A percentile compares a stretch with the other conserved stretches of the same genome.
Evolutionary conservation across 495 filamentous ascomycete genomes (phyloP).

Genomic region (Cercophora samala): DNA sequence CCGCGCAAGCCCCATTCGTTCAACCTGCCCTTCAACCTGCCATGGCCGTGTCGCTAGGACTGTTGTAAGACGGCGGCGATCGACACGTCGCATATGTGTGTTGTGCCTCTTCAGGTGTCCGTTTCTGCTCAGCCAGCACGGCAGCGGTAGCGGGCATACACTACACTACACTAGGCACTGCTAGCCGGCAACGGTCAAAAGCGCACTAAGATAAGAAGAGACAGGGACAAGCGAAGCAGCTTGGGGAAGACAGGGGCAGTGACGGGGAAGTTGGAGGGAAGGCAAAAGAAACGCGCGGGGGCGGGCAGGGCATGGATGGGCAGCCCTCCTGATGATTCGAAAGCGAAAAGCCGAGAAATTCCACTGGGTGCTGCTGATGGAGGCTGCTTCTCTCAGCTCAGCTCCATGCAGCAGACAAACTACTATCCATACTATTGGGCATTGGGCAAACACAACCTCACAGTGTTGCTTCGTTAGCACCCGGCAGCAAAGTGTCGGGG

Average conservation of each 20-base stretch:
- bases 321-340: background rate
- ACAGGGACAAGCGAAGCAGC: constrained; percentile 10
- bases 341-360: background rate
- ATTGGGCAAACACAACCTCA: constrained; percentile 8
- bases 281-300: constrained; percentile 2
- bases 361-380: background rate
- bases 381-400: background rate
- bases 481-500: background rate
- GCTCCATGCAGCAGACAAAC: background rate
- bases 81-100: constrained; percentile 26
- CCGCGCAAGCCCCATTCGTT: constrained; percentile 31
- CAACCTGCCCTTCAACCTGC: constrained; percentile 34
- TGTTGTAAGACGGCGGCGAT: constrained; percentile 20
- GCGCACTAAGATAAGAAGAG: constrained; percentile 10
- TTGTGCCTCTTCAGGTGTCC: constrained; percentile 12
- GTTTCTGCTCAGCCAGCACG: background rate
- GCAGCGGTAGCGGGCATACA: background rate
- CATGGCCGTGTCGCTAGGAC: constrained; percentile 26
- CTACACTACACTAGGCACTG: too few relatives aligned
- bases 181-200: constrained; percentile 9
- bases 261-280: constrained; percentile 2
- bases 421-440: too few relatives aligned
- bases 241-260: background rate
- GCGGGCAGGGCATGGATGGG: background rate
- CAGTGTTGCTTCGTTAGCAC: background rate